phyloP scores from a whole-genome alignment of 345 rosid species.

The Iberis pinnata region DNA sequence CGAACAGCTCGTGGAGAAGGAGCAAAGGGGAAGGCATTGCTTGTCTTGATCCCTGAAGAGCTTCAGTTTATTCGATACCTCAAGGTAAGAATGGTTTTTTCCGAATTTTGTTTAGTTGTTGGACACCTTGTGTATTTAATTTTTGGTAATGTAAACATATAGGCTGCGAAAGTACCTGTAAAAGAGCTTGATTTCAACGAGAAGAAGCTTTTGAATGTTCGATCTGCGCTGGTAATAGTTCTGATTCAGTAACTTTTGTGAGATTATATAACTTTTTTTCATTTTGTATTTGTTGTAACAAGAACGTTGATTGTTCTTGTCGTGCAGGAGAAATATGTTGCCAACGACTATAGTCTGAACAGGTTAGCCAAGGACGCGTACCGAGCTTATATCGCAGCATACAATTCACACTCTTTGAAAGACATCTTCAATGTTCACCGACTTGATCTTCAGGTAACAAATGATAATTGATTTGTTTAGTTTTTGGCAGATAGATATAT shows the following conservation, averaged over 20 bases:
- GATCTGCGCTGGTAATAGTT: conserved; percentile 70
- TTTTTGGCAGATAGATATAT: not conserved
- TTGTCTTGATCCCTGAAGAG: conserved; percentile 91
- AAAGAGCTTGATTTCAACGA: conserved; percentile 79
- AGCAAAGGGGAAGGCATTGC: conserved; percentile 86
- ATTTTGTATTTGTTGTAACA: not conserved
- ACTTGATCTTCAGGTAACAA: conserved; percentile 72
- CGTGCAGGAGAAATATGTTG: conserved; percentile 77
- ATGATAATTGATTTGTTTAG: not conserved
- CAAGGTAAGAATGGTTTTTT: conserved; percentile 43
- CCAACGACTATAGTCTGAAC: conserved; percentile 61
- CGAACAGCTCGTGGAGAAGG: conserved; percentile 99
- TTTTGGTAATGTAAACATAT: not conserved
- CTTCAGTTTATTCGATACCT: conserved; percentile 79
- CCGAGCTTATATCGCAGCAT: conserved; percentile 78
- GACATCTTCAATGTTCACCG: conserved; percentile 91
- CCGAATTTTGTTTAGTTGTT: not conserved
- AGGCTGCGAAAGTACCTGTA: conserved; percentile 94
- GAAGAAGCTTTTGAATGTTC: conserved; percentile 73
- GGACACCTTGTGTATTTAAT: not conserved
- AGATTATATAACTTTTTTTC: not conserved
- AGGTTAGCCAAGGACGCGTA: conserved; percentile 94
- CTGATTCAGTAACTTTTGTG: not conserved
- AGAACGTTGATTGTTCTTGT: conserved; percentile 11
- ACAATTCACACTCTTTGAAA: conserved; percentile 93